Conservation (phyloP, 139 green algal species). For the Micractinium conductrix region DNA sequence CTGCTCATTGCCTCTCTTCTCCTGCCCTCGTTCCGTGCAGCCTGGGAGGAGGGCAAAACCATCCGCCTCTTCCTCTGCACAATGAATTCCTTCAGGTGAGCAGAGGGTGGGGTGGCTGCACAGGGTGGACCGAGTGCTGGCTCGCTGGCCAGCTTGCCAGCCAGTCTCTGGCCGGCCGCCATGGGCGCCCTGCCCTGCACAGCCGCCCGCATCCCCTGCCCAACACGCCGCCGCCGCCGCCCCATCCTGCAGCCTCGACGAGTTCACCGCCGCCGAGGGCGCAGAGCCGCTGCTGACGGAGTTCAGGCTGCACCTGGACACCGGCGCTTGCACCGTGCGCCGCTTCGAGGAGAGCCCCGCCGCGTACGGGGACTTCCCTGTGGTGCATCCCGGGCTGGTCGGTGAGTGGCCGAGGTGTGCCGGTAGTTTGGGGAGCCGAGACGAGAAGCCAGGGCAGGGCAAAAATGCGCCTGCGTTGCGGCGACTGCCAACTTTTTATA, state of each 20-base stretch:
- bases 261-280: neutral
- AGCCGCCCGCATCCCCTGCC: neutral
- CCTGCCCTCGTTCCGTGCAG: no score
- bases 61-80: conserved; percentile 16
- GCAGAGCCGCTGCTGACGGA: conserved; percentile 18
- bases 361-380: conserved; percentile 69
- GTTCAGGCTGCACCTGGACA: conserved; percentile 55
- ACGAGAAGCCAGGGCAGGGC: no score
- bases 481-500: no score
- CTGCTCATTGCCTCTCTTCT: neutral
- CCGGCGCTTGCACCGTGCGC: conserved; percentile 26
- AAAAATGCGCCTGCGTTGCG: no score
- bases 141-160: no score
- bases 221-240: neutral
- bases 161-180: no score
- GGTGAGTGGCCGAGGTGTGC: conserved; percentile 25
- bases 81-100: neutral
- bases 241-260: conserved; percentile 53
- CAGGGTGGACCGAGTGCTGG: no score
- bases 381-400: conserved; percentile 26
- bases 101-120: no score
- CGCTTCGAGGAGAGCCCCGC: conserved; percentile 27
- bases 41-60: conserved; percentile 12
- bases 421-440: no score
- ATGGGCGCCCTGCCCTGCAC: no score